A percentile compares a stretch with the other conserved stretches of the same genome.
phyloP scores from a whole-genome alignment of 495 filamentous ascomycete genomes.

The Penicillium verhagenii region DNA sequence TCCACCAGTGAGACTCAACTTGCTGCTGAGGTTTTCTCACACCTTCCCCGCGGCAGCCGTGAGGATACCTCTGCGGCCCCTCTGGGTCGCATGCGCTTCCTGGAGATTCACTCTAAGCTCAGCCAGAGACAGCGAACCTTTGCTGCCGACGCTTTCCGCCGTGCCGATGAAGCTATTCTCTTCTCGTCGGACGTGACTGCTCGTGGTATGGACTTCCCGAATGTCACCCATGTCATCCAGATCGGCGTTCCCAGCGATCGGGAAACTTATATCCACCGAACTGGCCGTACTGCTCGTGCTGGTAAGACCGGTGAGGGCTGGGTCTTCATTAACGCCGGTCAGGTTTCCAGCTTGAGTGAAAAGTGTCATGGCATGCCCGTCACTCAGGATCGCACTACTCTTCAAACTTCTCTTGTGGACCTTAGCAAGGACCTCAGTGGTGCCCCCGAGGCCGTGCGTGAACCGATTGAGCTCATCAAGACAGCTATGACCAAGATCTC shows the following conservation, averaged over 20 bases:
- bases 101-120: slow-evolving; percentile 78
- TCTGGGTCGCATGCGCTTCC: slow-evolving; percentile 47
- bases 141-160: slow-evolving; percentile 70
- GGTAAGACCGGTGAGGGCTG: slow-evolving; percentile 79
- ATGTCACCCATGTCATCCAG: slow-evolving; percentile 72
- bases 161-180: slow-evolving; percentile 63
- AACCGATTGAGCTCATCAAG: slow-evolving; percentile 36
- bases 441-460: slow-evolving; percentile 23
- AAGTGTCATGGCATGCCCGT: slow-evolving; percentile 65
- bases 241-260: slow-evolving; percentile 58
- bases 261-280: slow-evolving; percentile 71
- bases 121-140: slow-evolving; percentile 64
- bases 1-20: slow-evolving; percentile 70
- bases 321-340: slow-evolving; percentile 63
- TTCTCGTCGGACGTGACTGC: slow-evolving; percentile 94
- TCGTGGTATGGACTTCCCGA: slow-evolving; percentile 81
- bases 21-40: slow-evolving; percentile 57
- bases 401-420: slow-evolving; percentile 53
- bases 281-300: slow-evolving; percentile 72
- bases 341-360: slow-evolving; percentile 47
- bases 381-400: slow-evolving; percentile 47
- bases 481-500: slow-evolving; percentile 34
- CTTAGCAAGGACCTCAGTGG: slow-evolving; percentile 41
- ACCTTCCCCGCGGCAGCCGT: slow-evolving; percentile 37
- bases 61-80: slow-evolving; percentile 29